Base-by-base conservation (phyloP, 2,329 filamentous ascomycete genomes). In the Ilyonectria mors-panacis region DNA sequence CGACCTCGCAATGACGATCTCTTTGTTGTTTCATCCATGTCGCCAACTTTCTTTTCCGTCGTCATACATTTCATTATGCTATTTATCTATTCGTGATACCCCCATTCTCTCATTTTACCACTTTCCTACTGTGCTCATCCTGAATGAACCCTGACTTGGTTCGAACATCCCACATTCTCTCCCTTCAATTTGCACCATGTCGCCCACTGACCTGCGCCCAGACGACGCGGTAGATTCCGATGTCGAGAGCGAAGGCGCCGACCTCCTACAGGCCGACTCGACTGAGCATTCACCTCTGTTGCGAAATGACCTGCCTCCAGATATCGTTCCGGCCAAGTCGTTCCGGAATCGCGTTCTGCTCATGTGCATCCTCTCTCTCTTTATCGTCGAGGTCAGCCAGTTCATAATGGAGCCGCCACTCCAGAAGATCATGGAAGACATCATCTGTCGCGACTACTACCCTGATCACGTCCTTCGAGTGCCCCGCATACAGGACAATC, bases 351-450 rank as follows among this genome's bases (percentile, higher is more conserved):
- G 75, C 33, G 79, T 81, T 30, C 53, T 81, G 47, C 59, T 70
- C 15, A 77, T 82, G 72, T 78, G 78, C 63, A 68, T 82, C 48
- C 17, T 84, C 2, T 78, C 82, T 26, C 69, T 87, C 45, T 78
- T 86, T 57, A 69, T 86, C 47, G 68, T 85, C 58, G 82, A 84
- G 55, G 77, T 85, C 13, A 83, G 81, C 66, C 73, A 81, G 12
- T 78, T 72, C 63, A 74, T 78, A 61, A 79, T 76, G 68, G 80
- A 60, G 21, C 80, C 86, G 4, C 85, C 87, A 0, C 74, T 78
- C 50, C 85, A 83, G 56, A 83, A 85, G 59, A 81, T 89, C 57
- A 82, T 86, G 69, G 88, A 90, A 73, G 81, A 83, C 58, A 82
- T 88, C 51, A 83, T 88, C 50, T 90, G 88, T 75, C 83, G 84